A percentile compares a stretch with the other conserved stretches of the same genome.
phyloP scores from a whole-genome alignment of 352 stramenopile genomes.

The Phytophthora capsici region DNA sequence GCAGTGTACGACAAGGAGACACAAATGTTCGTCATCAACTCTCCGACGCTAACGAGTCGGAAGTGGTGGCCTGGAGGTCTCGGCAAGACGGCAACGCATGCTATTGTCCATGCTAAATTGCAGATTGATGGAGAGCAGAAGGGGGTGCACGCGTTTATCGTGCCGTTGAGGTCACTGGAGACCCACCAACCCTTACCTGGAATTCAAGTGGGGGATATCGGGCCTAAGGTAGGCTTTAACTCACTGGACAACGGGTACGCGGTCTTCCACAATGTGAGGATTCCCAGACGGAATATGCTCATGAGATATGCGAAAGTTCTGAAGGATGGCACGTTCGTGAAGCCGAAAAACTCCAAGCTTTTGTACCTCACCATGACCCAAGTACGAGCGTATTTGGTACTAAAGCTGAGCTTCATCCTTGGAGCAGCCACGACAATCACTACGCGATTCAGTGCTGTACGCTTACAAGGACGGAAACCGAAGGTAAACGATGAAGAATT shows the following conservation, averaged over 20 bases:
- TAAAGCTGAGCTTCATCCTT: constrained; percentile 31
- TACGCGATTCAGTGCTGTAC: constrained; percentile 54
- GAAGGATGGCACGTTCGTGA: constrained; percentile 58
- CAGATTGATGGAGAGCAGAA: constrained; percentile 20
- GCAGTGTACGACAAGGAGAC: constrained; percentile 65
- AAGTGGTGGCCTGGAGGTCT: constrained; percentile 94
- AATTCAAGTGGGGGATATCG: constrained; percentile 33
- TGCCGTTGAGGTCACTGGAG: constrained; percentile 23
- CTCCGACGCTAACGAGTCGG: constrained; percentile 91
- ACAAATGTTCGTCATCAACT: constrained; percentile 94
- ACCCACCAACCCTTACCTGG: constrained; percentile 20
- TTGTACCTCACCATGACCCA: constrained; percentile 67
- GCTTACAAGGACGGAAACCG: constrained; percentile 45
- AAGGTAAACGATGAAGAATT: constrained; percentile 25
- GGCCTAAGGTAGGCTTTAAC: constrained; percentile 35
- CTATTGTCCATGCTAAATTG: constrained; percentile 28
- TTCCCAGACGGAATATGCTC: constrained; percentile 33
- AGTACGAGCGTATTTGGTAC: constrained; percentile 42
- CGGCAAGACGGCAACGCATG: constrained; percentile 34
- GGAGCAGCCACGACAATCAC: constrained; percentile 49
- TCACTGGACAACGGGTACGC: constrained; percentile 36
- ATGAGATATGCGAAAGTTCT: constrained; percentile 45
- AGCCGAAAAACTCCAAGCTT: constrained; percentile 65
- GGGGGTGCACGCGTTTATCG: constrained; percentile 34
- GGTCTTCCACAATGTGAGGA: constrained; percentile 25